A percentile compares a stretch with the other conserved stretches of the same genome.
These are phyloP conservation scores for Blastobotrys illinoisensis DNA, from an alignment of 1,139 yeast genomes.

Conservation along the genomic window DNA sequence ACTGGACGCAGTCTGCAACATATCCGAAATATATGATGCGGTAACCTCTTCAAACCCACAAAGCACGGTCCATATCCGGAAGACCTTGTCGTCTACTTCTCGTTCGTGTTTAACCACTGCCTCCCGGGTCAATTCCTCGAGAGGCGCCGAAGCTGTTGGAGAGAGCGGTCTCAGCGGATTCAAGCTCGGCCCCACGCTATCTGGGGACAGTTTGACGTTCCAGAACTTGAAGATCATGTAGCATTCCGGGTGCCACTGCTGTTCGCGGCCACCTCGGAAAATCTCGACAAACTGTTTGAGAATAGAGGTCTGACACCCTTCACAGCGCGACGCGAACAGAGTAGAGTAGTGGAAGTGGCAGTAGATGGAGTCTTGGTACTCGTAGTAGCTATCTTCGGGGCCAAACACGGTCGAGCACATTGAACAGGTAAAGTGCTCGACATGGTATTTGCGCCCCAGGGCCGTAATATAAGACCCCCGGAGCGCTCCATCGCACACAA, in stretches of 20 bases:
- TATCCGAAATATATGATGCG: conserved; percentile 85
- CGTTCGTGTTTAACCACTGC: conserved; percentile 53
- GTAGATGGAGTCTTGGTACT: conserved; percentile 74
- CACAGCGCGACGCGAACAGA: conserved; percentile 80
- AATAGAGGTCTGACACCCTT: conserved; percentile 88
- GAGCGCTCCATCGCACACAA: conserved; percentile 76
- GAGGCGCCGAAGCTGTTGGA: conserved; percentile 15
- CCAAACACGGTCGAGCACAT: conserved; percentile 86
- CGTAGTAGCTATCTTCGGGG: conserved; percentile 88
- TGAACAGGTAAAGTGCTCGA: conserved; percentile 91
- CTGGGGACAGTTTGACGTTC: conserved; percentile 62
- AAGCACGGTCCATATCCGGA: conserved; percentile 81
- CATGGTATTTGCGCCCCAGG: conserved; percentile 83
- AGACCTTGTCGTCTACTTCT: conserved; percentile 60
- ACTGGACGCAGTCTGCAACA: conserved; percentile 80
- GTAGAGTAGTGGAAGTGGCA: conserved; percentile 91
- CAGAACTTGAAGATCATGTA: conserved; percentile 96
- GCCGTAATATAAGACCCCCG: conserved; percentile 95
- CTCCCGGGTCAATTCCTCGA: conserved; percentile 41
- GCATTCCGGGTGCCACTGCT: conserved; percentile 99
- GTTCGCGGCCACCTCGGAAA: conserved; percentile 86
- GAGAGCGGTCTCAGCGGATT: conserved; percentile 22
- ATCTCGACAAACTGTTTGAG: conserved; percentile 92
- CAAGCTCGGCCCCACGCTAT: conserved; percentile 17
- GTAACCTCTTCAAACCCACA: conserved; percentile 91